Percentiles rank a stretch among this genome's conserved stretches.
phyloP scores from a whole-genome alignment of 129 eudicot species.

The Solidago caesia region DNA sequence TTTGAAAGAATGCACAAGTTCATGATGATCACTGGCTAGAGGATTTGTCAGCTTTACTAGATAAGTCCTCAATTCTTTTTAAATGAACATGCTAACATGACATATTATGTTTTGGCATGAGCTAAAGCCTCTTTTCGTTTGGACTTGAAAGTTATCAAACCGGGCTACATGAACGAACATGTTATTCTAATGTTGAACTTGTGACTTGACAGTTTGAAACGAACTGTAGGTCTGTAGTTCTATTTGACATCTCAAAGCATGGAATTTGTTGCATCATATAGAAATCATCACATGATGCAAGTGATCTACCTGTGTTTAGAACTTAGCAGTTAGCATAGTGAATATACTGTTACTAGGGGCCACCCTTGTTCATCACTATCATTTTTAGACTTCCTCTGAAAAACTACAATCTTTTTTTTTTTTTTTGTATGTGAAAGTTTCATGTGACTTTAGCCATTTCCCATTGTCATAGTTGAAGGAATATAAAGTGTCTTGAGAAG shows the following conservation, averaged over 20 bases:
- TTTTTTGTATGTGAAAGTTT: too few species aligned
- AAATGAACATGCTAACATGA: neutral
- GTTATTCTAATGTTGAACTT: neutral
- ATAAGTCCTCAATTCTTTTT: neutral
- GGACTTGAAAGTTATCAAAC: neutral
- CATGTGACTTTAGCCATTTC: neutral
- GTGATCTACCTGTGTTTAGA: slow-evolving; percentile 6
- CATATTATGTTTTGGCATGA: neutral
- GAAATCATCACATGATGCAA: neutral
- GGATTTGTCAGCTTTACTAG: neutral
- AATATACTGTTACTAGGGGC: neutral
- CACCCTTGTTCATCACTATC: neutral
- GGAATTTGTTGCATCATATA: neutral
- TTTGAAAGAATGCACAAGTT: neutral
- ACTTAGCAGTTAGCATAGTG: neutral
- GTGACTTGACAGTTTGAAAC: neutral
- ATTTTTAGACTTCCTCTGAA: neutral
- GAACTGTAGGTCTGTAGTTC: neutral
- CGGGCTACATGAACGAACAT: neutral
- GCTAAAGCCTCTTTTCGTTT: neutral
- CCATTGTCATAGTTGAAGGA: neutral
- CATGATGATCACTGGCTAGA: neutral
- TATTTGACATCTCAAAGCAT: neutral
- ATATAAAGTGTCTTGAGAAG: too few species aligned
- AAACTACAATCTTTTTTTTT: too few species aligned